Conservation (phyloP, 257 asterid species). For the Solanum arcanum region DNA sequence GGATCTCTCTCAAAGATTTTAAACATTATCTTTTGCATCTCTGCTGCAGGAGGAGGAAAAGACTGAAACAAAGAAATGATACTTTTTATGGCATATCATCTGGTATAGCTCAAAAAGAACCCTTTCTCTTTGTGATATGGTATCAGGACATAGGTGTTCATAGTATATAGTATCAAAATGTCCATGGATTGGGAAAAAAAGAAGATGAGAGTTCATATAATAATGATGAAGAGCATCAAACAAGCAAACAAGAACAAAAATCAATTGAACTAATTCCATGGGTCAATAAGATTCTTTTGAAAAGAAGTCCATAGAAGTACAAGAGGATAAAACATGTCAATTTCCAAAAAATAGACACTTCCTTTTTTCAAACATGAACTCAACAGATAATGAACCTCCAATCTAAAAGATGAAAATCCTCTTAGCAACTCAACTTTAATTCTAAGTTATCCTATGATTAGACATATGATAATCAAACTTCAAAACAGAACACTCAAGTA, state of each 20-base stretch:
- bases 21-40: slow-evolving; percentile 73
- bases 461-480: not conserved
- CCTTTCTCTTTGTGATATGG: not conserved
- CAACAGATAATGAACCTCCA: not conserved
- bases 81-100: slow-evolving; percentile 6
- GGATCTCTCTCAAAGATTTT: slow-evolving; percentile 73
- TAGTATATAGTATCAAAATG: not conserved
- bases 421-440: not conserved
- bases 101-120: slow-evolving; percentile 5
- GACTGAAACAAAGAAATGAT: slow-evolving; percentile 36
- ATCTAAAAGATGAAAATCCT: not conserved
- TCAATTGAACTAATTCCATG: not conserved
- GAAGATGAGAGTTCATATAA: not conserved
- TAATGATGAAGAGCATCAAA: not conserved
- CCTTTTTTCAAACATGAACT: not conserved
- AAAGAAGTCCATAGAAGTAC: not conserved
- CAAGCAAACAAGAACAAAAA: not conserved
- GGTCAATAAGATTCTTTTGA: not conserved
- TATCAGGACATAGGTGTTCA: not conserved
- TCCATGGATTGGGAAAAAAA: not conserved
- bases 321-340: not conserved
- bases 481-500: not conserved
- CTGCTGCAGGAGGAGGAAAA: slow-evolving; percentile 78
- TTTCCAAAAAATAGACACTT: not conserved
- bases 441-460: not conserved